These are phyloP conservation scores for Metschnikowia peoriensis DNA, from an alignment of 805 yeast species.

Conservation along the genomic window DNA sequence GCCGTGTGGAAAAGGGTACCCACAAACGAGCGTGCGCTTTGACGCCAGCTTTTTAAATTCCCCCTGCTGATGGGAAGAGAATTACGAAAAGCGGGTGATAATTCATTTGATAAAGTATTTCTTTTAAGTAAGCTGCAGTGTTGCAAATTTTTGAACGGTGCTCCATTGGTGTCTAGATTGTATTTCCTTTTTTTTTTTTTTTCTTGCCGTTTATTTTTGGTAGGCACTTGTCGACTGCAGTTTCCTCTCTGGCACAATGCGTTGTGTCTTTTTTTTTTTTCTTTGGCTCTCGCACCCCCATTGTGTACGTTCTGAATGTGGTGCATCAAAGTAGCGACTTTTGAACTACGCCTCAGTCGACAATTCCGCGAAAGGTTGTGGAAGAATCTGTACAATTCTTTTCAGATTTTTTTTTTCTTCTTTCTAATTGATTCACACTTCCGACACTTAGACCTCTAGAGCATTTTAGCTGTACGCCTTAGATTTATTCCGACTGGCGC, in stretches of 20 bases:
- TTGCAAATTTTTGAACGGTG: too few relatives aligned
- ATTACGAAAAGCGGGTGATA: too few relatives aligned
- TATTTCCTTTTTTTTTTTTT: not conserved
- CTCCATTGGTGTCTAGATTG: not conserved
- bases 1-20: not conserved
- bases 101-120: too few relatives aligned
- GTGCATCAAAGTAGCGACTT: slow-evolving; percentile 6
- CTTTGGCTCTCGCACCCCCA: not conserved
- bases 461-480: not conserved
- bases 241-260: not conserved
- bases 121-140: too few relatives aligned
- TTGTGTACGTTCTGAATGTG: slow-evolving; percentile 8
- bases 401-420: too few relatives aligned
- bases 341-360: slow-evolving; percentile 7
- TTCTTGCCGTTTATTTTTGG: not conserved
- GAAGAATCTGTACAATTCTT: not conserved
- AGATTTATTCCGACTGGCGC: not conserved
- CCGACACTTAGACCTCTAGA: not conserved
- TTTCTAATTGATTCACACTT: not conserved
- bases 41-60: not conserved
- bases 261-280: slow-evolving; percentile 1
- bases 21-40: not conserved
- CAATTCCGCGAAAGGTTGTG: slow-evolving; percentile 5
- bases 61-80: too few relatives aligned
- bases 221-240: not conserved